Conservation (phyloP, 2,329 filamentous ascomycete species). For the Orbilia blumenaviensis region DNA sequence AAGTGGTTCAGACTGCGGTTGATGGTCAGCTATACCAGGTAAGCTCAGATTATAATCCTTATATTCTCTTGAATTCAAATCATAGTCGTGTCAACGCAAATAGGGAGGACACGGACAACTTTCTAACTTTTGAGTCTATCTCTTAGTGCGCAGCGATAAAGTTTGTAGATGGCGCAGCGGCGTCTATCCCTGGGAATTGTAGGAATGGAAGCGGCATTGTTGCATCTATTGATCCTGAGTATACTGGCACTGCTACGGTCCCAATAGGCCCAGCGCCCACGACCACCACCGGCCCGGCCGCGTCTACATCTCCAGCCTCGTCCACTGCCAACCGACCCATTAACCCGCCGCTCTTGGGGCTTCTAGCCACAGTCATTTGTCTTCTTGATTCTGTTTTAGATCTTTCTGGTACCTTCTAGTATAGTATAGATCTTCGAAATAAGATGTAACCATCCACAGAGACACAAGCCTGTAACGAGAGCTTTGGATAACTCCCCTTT, state of each 20-base stretch:
- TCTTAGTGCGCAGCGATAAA: constrained; percentile 23
- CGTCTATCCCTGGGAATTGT: constrained; percentile 14
- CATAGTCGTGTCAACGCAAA: too few relatives aligned
- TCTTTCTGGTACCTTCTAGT: background rate
- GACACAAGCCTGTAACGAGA: too few relatives aligned
- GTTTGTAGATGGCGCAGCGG: constrained; percentile 22
- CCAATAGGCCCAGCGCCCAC: background rate
- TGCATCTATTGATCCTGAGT: constrained; percentile 16
- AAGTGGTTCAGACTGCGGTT: constrained; percentile 22
- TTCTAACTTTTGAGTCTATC: too few relatives aligned
- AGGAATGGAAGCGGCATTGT: constrained; percentile 17
- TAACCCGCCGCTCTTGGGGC: background rate
- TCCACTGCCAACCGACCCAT: background rate
- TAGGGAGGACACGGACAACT: too few relatives aligned
- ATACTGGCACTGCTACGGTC: background rate
- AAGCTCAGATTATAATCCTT: background rate
- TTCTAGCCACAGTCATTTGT: background rate
- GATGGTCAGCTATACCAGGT: constrained; percentile 30
- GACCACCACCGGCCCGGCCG: background rate
- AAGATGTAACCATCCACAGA: too few relatives aligned
- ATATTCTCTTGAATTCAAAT: too few relatives aligned
- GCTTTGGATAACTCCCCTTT: too few relatives aligned
- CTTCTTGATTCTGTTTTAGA: background rate
- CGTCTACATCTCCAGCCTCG: background rate
- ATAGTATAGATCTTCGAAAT: too few relatives aligned